Conservation (phyloP, 2,329 filamentous ascomycete species). For the Aspergillus pseudonomiae region DNA sequence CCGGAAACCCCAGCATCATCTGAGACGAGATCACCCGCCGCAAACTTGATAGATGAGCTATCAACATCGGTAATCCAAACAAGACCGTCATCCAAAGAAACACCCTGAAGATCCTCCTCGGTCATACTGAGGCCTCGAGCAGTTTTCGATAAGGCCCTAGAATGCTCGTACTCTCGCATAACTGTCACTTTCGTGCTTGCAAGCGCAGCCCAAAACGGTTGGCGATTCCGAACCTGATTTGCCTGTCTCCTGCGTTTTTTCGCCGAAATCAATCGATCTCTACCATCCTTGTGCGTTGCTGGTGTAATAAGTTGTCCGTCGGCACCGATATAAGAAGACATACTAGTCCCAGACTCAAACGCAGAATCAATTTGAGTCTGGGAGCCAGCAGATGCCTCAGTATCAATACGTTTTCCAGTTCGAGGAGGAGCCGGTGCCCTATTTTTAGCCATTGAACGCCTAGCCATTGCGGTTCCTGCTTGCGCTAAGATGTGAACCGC, state of each 20-base stretch:
- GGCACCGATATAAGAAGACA: conserved; percentile 42
- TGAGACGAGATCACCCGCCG: conserved; percentile 45
- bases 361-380: conserved; percentile 46
- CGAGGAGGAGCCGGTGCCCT: conserved; percentile 44
- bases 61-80: conserved; percentile 53
- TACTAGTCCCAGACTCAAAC: conserved; percentile 46
- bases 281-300: conserved; percentile 56
- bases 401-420: conserved; percentile 47
- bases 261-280: conserved; percentile 61
- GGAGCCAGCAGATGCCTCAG: conserved; percentile 49
- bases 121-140: conserved; percentile 43
- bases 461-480: conserved; percentile 51
- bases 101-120: conserved; percentile 46
- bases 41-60: conserved; percentile 51
- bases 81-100: conserved; percentile 46
- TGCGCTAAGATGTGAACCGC: conserved; percentile 54
- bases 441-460: conserved; percentile 51
- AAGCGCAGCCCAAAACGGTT: conserved; percentile 91
- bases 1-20: conserved; percentile 37
- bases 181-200: conserved; percentile 97
- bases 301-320: conserved; percentile 55
- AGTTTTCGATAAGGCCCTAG: conserved; percentile 52
- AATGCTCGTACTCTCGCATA: conserved; percentile 86
- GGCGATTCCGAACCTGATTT: conserved; percentile 84
- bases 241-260: conserved; percentile 91